A percentile compares a stretch with the other conserved stretches of the same genome.
phyloP scores from a whole-genome alignment of 257 asterid genomes.

The Lycium ferocissimum region DNA sequence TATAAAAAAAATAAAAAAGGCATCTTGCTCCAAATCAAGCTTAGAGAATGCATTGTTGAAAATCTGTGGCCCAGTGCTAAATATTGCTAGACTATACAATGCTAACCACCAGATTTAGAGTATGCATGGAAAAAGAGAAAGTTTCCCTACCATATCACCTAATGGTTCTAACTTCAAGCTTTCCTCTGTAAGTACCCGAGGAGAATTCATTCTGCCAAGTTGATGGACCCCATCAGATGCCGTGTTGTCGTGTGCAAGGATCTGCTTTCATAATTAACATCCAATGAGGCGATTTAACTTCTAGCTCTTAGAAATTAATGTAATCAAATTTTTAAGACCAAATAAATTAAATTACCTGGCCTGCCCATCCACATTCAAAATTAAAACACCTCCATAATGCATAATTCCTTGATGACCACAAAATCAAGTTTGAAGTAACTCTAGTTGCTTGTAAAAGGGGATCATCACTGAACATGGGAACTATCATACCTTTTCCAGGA shows the following conservation, averaged over 20 bases:
- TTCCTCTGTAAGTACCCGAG: slow-evolving; percentile 43
- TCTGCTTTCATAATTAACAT: slow-evolving; percentile 51
- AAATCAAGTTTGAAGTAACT: neutral
- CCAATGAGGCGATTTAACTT: slow-evolving; percentile 32
- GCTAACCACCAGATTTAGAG: neutral
- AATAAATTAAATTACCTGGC: slow-evolving; percentile 56
- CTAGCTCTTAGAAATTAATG: slow-evolving; percentile 26
- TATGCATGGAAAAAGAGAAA: slow-evolving; percentile 17
- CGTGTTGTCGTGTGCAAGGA: slow-evolving; percentile 45
- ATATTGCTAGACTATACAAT: neutral
- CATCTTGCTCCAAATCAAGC: neutral
- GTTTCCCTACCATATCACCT: slow-evolving; percentile 52
- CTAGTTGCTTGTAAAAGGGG: slow-evolving; percentile 14
- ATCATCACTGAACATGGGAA: neutral
- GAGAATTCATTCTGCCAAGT: slow-evolving; percentile 35
- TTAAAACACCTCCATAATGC: slow-evolving; percentile 73
- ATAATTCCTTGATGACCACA: slow-evolving; percentile 45
- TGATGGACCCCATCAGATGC: slow-evolving; percentile 29
- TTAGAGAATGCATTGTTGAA: slow-evolving; percentile 8
- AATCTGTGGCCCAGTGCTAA: neutral
- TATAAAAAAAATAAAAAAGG: neutral
- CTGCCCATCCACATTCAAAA: slow-evolving; percentile 69
- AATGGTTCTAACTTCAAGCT: slow-evolving; percentile 51
- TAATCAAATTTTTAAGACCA: slow-evolving; percentile 34
- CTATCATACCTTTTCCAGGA: slow-evolving; percentile 50